Evolutionary conservation across 352 stramenopile genomes (phyloP).

Genomic region (Pythium graminicola): DNA sequence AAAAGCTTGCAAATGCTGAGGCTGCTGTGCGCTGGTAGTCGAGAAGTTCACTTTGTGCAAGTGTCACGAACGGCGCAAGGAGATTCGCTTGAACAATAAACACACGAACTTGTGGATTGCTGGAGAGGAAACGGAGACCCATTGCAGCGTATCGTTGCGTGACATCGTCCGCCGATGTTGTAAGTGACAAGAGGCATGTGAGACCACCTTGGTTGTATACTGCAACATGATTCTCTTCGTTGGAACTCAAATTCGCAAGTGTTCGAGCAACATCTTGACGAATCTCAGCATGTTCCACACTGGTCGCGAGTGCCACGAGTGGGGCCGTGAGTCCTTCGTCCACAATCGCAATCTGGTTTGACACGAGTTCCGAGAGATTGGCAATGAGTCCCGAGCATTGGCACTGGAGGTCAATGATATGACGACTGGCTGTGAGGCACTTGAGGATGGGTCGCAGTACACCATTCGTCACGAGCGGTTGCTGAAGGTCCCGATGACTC

Average conservation of each 20-base stretch:
- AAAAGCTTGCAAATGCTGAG: constrained; percentile 89
- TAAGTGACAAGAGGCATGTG: constrained; percentile 86
- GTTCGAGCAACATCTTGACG: constrained; percentile 90
- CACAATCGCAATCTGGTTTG: constrained; percentile 90
- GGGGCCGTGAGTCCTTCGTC: constrained; percentile 83
- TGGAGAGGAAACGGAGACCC: constrained; percentile 91
- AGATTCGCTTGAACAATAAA: constrained; percentile 89
- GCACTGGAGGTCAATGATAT: constrained; percentile 87
- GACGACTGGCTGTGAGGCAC: constrained; percentile 73
- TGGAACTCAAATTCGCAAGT: constrained; percentile 91
- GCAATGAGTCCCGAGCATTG: constrained; percentile 91
- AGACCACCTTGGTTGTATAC: constrained; percentile 92
- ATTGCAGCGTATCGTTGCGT: constrained; percentile 94
- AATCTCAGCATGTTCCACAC: constrained; percentile 86
- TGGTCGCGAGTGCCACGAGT: constrained; percentile 67
- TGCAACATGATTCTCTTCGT: constrained; percentile 91
- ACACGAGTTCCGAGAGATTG: constrained; percentile 90
- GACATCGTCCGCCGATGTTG: constrained; percentile 82
- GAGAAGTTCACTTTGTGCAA: constrained; percentile 88
- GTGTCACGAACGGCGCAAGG: constrained; percentile 86
- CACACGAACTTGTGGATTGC: constrained; percentile 91
- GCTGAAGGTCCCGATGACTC: constrained; percentile 78
- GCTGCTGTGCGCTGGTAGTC: constrained; percentile 91
- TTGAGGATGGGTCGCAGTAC: constrained; percentile 80
- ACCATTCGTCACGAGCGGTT: constrained; percentile 74